phyloP scores from a whole-genome alignment of 805 yeast species.

The Ogataea chonburiensis region DNA sequence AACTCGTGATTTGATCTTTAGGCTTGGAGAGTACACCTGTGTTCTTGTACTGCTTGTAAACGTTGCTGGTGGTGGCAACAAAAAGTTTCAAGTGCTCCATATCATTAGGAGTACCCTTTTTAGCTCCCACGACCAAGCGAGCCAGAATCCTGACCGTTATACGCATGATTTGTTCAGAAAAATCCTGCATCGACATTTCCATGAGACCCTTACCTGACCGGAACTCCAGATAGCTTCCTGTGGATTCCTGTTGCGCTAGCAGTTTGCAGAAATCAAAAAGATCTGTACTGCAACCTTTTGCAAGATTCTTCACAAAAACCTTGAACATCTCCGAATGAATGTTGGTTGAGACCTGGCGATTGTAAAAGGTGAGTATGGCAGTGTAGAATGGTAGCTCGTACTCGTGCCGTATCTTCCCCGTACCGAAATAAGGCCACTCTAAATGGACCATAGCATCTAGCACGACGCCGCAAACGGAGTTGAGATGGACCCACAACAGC shows the following conservation, averaged over 20 bases:
- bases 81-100: constrained; percentile 12
- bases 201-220: constrained; percentile 24
- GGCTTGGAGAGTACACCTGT: constrained; percentile 7
- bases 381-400: constrained; percentile 28
- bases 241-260: constrained; percentile 10
- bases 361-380: constrained; percentile 20
- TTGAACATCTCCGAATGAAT: constrained; percentile 15
- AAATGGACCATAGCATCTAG: constrained; percentile 26
- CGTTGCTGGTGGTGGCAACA: constrained; percentile 16
- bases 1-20: constrained; percentile 19
- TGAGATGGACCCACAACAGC: constrained; percentile 23
- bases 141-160: constrained; percentile 25
- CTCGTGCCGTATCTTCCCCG: constrained; percentile 13
- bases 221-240: constrained; percentile 19
- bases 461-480: constrained; percentile 13
- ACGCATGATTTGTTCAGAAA: constrained; percentile 17
- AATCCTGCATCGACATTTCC: constrained; percentile 17
- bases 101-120: constrained; percentile 4
- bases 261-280: constrained; percentile 19
- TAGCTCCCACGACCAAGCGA: constrained; percentile 18
- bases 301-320: constrained; percentile 21
- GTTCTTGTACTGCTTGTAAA: constrained; percentile 17
- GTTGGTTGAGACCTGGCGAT: constrained; percentile 4
- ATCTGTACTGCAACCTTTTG: constrained; percentile 13
- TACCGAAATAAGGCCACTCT: constrained; percentile 33